Conservation (phyloP, 2,329 filamentous ascomycete species). For the Chrysoporthe austroafricana region DNA sequence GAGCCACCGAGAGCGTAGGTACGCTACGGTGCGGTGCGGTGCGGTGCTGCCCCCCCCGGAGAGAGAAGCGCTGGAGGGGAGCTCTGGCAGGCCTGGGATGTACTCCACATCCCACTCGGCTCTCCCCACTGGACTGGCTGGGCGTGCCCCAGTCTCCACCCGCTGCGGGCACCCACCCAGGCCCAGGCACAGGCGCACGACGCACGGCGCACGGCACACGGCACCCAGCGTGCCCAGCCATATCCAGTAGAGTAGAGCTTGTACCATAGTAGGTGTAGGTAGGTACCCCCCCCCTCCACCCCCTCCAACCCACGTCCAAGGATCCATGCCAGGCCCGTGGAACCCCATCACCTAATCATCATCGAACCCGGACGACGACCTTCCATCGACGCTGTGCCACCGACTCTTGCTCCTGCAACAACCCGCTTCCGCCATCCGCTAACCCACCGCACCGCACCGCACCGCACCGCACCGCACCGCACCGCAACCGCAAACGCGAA, state of each 20-base stretch:
- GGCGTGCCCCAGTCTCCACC: not conserved
- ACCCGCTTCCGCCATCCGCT: not conserved
- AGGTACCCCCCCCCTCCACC: too few relatives aligned
- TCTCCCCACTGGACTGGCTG: not conserved
- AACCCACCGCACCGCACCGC: not conserved
- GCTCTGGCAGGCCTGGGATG: not conserved
- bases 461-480: not conserved
- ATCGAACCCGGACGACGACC: slow-evolving; percentile 8
- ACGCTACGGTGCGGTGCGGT: too few relatives aligned
- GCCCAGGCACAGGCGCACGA: too few relatives aligned
- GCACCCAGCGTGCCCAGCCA: not conserved
- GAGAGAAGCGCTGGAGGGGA: not conserved
- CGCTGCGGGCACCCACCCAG: not conserved
- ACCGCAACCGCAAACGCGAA: not conserved
- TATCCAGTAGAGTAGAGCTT: too few relatives aligned
- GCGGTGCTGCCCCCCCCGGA: too few relatives aligned
- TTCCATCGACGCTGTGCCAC: not conserved
- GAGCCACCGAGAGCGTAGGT: too few relatives aligned
- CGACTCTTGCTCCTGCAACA: slow-evolving; percentile 1
- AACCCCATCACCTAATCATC: slow-evolving; percentile 1
- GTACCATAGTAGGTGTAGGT: too few relatives aligned
- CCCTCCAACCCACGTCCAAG: not conserved
- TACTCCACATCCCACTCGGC: not conserved
- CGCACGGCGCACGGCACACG: not conserved
- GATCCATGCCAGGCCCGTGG: not conserved